Evolutionary conservation across 352 stramenopile genomes (phyloP), one percentile per base, ranked within the genome.

Genomic region (Phytophthora macrochlamydospora): DNA sequence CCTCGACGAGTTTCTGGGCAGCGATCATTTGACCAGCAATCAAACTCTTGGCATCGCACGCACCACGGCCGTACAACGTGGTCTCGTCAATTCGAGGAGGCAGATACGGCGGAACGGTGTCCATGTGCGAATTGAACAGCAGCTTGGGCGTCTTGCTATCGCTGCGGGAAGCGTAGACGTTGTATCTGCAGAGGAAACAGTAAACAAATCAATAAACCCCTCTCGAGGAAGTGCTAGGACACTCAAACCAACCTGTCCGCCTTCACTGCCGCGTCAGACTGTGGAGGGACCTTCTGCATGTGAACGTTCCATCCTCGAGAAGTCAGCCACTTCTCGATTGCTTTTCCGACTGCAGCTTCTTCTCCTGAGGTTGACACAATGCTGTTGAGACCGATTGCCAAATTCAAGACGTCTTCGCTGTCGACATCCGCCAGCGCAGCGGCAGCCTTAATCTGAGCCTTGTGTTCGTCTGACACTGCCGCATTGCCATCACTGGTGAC

Each of bases 71-170:
- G 48, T 87, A 89, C 4, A 92, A 73, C 57, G 83, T 92, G 43
- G 76, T 77, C 29, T 74, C 83, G 31, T 92, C 81, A 3, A 81
- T 86, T 12, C 83, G 81, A 42, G 83, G 79, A 50, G 79, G 83
- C 9, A 92, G 71, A 46, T 87, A 90, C 24, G 81, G 81, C 35
- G 85, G 79, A 37, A 95, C 88, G 5, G 88, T 96, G 65, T 96
- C 88, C 74, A 94, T 95, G 67, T 96, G 86, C 32, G 84, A 93
- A 70, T 96, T 96, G 65, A 95, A 94, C 44, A 96, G 61, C 43
- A 96, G 71, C 12, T 67, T 69, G 32, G 84, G 80, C 0, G 69
- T 62, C 32, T 87, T 87, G 59, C 72, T 87, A 18, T 84, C 76
- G 5, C 78, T 76, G 14, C 78, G 83, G 43, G 71, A 81, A 46